Conservation (phyloP, 2,329 filamentous ascomycete species). For the Fusarium chaquense region DNA sequence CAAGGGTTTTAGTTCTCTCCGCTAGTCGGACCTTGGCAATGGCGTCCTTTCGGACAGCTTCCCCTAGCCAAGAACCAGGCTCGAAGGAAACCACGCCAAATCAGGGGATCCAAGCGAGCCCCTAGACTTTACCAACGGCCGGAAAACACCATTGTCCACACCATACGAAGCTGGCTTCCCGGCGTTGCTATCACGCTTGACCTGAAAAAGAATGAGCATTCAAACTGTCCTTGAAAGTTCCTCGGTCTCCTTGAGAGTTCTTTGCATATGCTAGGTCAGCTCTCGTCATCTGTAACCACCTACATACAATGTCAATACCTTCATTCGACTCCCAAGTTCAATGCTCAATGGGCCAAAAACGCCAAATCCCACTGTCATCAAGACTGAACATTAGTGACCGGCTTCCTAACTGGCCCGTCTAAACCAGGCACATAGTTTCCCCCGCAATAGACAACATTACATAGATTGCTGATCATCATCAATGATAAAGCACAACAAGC, state of each 20-base stretch:
- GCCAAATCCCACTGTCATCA: constrained; percentile 6
- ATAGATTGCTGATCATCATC: constrained; percentile 7
- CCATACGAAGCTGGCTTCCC: not conserved
- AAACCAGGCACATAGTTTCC: constrained; percentile 4
- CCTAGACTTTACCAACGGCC: constrained; percentile 36
- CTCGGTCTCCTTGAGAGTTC: not conserved
- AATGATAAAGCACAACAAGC: constrained; percentile 5
- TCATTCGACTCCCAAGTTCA: constrained; percentile 2
- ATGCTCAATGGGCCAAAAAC: constrained; percentile 3
- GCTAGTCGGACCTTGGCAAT: constrained; percentile 35
- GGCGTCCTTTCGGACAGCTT: constrained; percentile 43
- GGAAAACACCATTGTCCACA: constrained; percentile 22
- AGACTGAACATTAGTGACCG: constrained; percentile 8
- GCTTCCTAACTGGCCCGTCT: constrained; percentile 6
- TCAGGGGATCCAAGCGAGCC: constrained; percentile 34
- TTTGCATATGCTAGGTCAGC: not conserved
- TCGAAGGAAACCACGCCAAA: constrained; percentile 23
- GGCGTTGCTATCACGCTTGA: constrained; percentile 1
- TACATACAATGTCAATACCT: too few species aligned
- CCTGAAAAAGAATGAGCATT: not conserved
- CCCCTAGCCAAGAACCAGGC: constrained; percentile 35
- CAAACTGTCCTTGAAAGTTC: not conserved
- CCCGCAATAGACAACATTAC: constrained; percentile 21
- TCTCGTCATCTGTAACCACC: not conserved
- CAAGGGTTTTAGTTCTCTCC: constrained; percentile 38